Percentiles rank a stretch among this genome's conserved stretches.
Evolutionary conservation across 106 monocot species (phyloP).

Genomic region (Dendrobium officinale): DNA sequence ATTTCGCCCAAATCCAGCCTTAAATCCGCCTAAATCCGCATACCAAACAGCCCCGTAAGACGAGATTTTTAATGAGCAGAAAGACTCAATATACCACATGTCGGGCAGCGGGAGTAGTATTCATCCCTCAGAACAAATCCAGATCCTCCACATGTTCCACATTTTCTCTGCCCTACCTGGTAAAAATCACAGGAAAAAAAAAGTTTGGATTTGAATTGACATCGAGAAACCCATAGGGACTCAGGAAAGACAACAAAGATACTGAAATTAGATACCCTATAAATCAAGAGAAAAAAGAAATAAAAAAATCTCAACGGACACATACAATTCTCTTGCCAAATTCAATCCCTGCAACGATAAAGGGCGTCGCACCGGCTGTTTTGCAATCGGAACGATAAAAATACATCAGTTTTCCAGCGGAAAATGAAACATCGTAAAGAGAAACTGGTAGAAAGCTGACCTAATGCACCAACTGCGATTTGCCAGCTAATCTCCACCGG

Average conservation of each 20-base stretch:
- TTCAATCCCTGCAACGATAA: slow-evolving; percentile 74
- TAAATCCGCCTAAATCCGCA: too few relatives aligned
- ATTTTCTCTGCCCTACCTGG: slow-evolving; percentile 62
- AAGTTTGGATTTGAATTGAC: background rate
- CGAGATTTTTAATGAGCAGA: background rate
- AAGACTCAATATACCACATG: slow-evolving; percentile 56
- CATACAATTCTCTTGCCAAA: slow-evolving; percentile 91
- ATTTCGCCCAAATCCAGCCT: too few relatives aligned
- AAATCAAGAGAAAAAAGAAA: too few relatives aligned
- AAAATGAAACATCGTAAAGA: background rate
- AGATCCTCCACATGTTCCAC: slow-evolving; percentile 67
- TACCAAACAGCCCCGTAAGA: too few relatives aligned
- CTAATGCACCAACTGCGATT: slow-evolving; percentile 61
- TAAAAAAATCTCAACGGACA: background rate
- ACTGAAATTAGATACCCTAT: background rate
- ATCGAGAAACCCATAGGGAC: background rate
- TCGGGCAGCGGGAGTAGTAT: slow-evolving; percentile 54
- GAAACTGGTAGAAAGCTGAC: slow-evolving; percentile 12
- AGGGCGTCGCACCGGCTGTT: slow-evolving; percentile 78
- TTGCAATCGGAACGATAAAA: background rate
- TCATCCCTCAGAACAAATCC: slow-evolving; percentile 48
- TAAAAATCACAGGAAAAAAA: background rate
- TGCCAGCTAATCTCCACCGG: slow-evolving; percentile 72
- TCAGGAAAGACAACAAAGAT: background rate
- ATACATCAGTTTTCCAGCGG: background rate